These are phyloP conservation scores for Penicillium antarcticum DNA, from an alignment of 495 filamentous ascomycete species.

Conservation along the genomic window DNA sequence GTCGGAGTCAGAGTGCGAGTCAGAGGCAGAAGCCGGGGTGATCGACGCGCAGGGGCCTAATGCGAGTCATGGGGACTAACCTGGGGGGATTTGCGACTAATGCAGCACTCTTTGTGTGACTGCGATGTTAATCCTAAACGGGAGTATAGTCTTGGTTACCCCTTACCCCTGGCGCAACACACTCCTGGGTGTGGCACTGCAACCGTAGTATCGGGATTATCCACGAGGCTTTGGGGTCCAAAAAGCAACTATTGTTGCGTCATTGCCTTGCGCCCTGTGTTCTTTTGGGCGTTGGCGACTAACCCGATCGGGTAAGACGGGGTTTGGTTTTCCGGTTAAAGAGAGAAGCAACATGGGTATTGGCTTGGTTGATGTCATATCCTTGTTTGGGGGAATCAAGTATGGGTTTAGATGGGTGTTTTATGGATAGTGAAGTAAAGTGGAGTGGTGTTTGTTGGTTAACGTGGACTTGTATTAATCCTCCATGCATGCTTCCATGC, in stretches of 20 bases:
- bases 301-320: background rate
- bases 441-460: background rate
- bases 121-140: background rate
- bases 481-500: background rate
- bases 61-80: too few species aligned
- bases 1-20: too few species aligned
- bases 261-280: background rate
- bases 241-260: background rate
- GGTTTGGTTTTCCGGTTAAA: background rate
- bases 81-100: too few species aligned
- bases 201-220: conserved; percentile 3
- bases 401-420: too few species aligned
- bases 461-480: background rate
- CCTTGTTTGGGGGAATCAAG: too few species aligned
- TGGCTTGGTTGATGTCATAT: too few species aligned
- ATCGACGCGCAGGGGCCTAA: too few species aligned
- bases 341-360: too few species aligned
- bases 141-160: background rate
- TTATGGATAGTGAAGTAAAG: too few species aligned
- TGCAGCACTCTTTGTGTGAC: background rate
- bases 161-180: background rate
- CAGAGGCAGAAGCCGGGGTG: too few species aligned
- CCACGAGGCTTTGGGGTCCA: background rate
- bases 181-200: background rate
- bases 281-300: too few species aligned